Percentiles rank a stretch among this genome's conserved stretches.
Conservation (phyloP, 164 flowering plant genomes). For the Magnolia kwangsiensis region DNA sequence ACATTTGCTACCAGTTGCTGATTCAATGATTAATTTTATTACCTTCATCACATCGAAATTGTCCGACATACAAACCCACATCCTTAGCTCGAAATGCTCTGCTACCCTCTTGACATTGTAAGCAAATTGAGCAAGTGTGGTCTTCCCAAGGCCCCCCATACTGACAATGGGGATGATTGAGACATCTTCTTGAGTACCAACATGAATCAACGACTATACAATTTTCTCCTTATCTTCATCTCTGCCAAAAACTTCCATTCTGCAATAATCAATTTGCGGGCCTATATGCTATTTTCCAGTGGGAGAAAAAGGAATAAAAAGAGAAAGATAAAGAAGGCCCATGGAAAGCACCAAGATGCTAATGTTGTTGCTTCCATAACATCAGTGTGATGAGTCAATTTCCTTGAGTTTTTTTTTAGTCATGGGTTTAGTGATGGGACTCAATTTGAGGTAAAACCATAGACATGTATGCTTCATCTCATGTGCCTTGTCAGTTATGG, state of each 20-base stretch:
- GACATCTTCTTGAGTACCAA: background rate
- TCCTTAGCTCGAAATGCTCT: background rate
- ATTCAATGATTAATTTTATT: background rate
- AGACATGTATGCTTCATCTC: no score
- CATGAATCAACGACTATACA: background rate
- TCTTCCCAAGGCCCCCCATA: constrained; percentile 6
- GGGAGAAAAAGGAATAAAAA: no score
- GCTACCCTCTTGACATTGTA: background rate
- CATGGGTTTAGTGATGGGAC: no score
- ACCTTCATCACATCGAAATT: background rate
- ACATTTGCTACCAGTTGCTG: background rate
- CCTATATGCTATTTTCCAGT: no score
- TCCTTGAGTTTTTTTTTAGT: no score
- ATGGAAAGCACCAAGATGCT: no score
- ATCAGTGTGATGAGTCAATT: no score
- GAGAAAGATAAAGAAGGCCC: no score
- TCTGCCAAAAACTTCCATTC: background rate
- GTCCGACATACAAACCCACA: background rate
- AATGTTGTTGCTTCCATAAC: no score
- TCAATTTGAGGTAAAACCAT: no score
- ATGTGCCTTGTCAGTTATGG: no score
- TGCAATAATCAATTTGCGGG: no score
- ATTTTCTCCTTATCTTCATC: background rate
- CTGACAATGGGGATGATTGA: background rate
- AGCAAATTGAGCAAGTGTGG: constrained; percentile 7